Evolutionary conservation across 441 rosid species (phyloP).

Genomic region (Adansonia gregorii): DNA sequence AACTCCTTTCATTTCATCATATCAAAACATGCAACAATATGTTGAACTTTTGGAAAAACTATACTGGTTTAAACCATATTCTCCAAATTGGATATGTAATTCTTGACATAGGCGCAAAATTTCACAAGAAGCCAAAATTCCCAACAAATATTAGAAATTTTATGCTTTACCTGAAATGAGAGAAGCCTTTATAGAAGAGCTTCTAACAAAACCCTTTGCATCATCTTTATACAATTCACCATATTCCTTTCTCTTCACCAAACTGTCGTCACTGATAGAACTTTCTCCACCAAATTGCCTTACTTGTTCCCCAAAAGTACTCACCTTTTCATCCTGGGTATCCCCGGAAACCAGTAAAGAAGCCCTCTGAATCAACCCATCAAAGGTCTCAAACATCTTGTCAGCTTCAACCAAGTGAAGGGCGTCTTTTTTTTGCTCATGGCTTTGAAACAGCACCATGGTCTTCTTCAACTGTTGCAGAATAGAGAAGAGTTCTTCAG

Average conservation of each 20-base stretch:
- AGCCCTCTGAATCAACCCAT: constrained; percentile 57
- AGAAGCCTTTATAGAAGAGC: constrained; percentile 46
- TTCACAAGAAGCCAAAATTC: constrained; percentile 1
- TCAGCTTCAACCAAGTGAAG: constrained; percentile 52
- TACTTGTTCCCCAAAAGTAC: constrained; percentile 30
- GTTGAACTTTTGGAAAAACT: neutral
- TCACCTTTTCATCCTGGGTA: constrained; percentile 32
- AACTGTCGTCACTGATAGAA: constrained; percentile 32
- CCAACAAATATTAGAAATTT: neutral
- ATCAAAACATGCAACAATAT: neutral
- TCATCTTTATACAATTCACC: constrained; percentile 36
- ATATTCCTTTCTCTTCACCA: constrained; percentile 34
- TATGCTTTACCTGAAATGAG: constrained; percentile 45
- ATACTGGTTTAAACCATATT: neutral
- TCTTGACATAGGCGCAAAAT: neutral
- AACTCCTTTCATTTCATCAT: neutral
- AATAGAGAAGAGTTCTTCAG: constrained; percentile 51
- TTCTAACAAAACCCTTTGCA: constrained; percentile 38
- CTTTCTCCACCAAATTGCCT: constrained; percentile 38
- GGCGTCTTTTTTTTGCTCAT: constrained; percentile 61
- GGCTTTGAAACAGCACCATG: constrained; percentile 51
- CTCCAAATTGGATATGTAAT: neutral
- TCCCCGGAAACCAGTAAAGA: constrained; percentile 55
- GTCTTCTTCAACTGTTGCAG: constrained; percentile 45
- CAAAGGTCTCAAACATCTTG: constrained; percentile 48